Evolutionary conservation across 371 early-diverging fungal genomes (phyloP).

Genomic region (Lichtheimia ornata): DNA sequence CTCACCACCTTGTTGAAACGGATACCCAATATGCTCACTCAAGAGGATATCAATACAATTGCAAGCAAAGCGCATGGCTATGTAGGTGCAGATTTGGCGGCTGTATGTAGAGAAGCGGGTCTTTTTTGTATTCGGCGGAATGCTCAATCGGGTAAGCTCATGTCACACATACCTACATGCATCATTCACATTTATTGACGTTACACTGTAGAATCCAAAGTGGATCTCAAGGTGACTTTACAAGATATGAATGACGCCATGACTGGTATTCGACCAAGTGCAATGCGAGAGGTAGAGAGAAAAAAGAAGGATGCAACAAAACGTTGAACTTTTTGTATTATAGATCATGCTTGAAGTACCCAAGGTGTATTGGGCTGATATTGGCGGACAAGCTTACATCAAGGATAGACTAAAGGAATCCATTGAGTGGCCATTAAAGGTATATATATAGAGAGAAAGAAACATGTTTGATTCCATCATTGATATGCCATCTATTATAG

Average conservation of each 20-base stretch:
- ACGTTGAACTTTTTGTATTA: neutral
- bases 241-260: conserved; percentile 59
- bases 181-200: too few species aligned
- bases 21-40: conserved; percentile 71
- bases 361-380: conserved; percentile 93
- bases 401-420: conserved; percentile 96
- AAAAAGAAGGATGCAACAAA: neutral
- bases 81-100: conserved; percentile 97
- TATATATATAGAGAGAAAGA: conserved; percentile 14
- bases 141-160: conserved; percentile 13
- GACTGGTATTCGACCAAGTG: conserved; percentile 85
- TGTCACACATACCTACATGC: too few species aligned
- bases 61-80: conserved; percentile 88
- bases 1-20: conserved; percentile 67
- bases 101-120: conserved; percentile 88
- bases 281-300: conserved; percentile 88
- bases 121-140: conserved; percentile 75
- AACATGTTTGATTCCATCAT: neutral
- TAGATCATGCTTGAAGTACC: conserved; percentile 90
- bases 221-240: conserved; percentile 25
- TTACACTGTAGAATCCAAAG: neutral
- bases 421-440: conserved; percentile 97
- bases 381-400: conserved; percentile 96
- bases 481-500: conserved; percentile 21
- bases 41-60: conserved; percentile 58